Evolutionary conservation across 352 stramenopile species (phyloP).

Genomic region (Globisporangium abappressorium): DNA sequence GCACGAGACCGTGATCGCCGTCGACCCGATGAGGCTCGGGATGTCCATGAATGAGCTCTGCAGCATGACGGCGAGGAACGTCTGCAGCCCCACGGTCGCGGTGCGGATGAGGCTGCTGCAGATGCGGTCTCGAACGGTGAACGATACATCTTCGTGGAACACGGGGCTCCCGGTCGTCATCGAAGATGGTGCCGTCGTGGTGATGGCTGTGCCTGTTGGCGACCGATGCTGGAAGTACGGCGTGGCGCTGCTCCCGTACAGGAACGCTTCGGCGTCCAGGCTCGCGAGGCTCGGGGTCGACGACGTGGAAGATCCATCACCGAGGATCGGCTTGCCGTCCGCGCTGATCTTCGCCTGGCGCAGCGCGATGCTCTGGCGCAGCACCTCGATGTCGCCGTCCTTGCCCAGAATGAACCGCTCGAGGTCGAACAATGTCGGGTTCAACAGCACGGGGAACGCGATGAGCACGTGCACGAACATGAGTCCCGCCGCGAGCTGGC

Average conservation of each 20-base stretch:
- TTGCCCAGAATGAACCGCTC: conserved; percentile 63
- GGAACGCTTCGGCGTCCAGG: conserved; percentile 43
- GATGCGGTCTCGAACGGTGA: conserved; percentile 40
- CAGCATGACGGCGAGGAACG: conserved; percentile 59
- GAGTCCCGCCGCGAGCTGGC: conserved; percentile 31
- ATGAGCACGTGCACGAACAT: conserved; percentile 67
- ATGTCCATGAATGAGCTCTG: conserved; percentile 72
- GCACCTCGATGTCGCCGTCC: conserved; percentile 51
- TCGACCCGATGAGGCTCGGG: conserved; percentile 63
- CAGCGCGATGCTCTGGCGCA: conserved; percentile 43
- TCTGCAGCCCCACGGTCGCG: conserved; percentile 39
- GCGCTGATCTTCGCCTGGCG: conserved; percentile 26
- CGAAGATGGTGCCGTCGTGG: no score
- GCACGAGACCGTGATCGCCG: conserved; percentile 59
- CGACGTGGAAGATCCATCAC: not conserved
- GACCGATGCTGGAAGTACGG: conserved; percentile 37
- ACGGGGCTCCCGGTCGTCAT: not conserved
- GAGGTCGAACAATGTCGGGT: conserved; percentile 61
- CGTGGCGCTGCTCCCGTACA: conserved; percentile 40
- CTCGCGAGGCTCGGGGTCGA: conserved; percentile 25
- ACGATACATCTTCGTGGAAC: conserved; percentile 20
- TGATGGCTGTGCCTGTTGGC: not conserved
- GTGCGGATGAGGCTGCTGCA: conserved; percentile 54
- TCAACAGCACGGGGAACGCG: conserved; percentile 61
- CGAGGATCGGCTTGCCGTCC: conserved; percentile 44